Percentiles rank a stretch among this genome's conserved stretches.
Evolutionary conservation across 306 rosid species (phyloP).

Genomic region (Dryas octopetala): DNA sequence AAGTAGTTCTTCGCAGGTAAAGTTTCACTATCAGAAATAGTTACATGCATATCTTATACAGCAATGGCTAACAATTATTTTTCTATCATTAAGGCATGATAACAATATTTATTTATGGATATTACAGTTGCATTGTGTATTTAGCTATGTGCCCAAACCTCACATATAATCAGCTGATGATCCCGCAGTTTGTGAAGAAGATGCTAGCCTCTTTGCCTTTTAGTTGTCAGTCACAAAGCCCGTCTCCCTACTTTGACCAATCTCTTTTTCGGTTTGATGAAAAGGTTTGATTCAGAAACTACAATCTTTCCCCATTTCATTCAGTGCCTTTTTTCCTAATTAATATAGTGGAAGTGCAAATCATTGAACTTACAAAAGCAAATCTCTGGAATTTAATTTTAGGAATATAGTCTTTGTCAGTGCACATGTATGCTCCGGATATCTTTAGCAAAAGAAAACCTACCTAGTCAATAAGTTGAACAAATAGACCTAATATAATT

Average conservation of each 20-base stretch:
- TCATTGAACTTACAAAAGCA: background rate
- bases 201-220: slow-evolving; percentile 84
- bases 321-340: background rate
- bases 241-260: slow-evolving; percentile 96
- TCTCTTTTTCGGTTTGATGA: slow-evolving; percentile 91
- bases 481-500: background rate
- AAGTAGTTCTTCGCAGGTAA: slow-evolving; percentile 71
- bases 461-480: background rate
- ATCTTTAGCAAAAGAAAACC: background rate
- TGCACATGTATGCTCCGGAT: background rate
- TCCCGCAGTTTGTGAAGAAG: slow-evolving; percentile 91
- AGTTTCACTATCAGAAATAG: slow-evolving; percentile 1
- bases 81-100: slow-evolving; percentile 3
- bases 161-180: slow-evolving; percentile 23
- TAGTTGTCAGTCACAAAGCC: slow-evolving; percentile 91
- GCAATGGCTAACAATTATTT: background rate
- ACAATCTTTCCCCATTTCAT: background rate
- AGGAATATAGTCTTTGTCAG: slow-evolving; percentile 5
- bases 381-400: background rate
- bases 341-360: background rate
- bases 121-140: background rate
- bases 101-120: background rate
- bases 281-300: slow-evolving; percentile 56
- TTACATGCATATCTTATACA: background rate
- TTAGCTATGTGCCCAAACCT: slow-evolving; percentile 14